These are phyloP conservation scores for Aspergillus leporis DNA, from an alignment of 495 filamentous ascomycete species.

Conservation along the genomic window DNA sequence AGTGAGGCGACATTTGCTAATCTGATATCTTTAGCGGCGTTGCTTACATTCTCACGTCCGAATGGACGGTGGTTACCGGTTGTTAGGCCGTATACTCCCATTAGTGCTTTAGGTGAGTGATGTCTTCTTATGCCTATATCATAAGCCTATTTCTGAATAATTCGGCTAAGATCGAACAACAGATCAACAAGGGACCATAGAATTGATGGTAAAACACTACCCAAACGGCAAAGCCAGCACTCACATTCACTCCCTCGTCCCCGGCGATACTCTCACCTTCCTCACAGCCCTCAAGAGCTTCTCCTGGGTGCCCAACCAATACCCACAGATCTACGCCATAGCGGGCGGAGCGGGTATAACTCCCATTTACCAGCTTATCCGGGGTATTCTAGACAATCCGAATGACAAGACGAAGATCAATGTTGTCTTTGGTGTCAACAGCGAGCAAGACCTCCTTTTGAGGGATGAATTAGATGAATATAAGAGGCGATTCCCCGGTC, in stretches of 20 bases:
- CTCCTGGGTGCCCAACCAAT: slow-evolving; percentile 56
- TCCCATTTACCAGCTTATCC: slow-evolving; percentile 61
- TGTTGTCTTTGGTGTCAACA: slow-evolving; percentile 66
- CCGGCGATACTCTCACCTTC: slow-evolving; percentile 59
- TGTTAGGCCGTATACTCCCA: slow-evolving; percentile 60
- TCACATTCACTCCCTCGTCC: slow-evolving; percentile 60
- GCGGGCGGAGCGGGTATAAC: slow-evolving; percentile 67
- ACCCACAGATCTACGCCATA: slow-evolving; percentile 56
- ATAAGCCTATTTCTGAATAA: background rate
- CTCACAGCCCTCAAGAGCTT: slow-evolving; percentile 50
- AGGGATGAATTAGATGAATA: slow-evolving; percentile 53
- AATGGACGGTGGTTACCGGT: slow-evolving; percentile 53
- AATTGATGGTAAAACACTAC: slow-evolving; percentile 65
- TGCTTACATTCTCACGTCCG: slow-evolving; percentile 56
- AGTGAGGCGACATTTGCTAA: no score
- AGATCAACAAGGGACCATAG: slow-evolving; percentile 56
- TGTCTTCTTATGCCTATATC: background rate
- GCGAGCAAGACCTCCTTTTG: slow-evolving; percentile 61
- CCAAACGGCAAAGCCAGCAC: slow-evolving; percentile 61
- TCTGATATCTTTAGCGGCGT: slow-evolving; percentile 39
- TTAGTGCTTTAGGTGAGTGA: slow-evolving; percentile 50
- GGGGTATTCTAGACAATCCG: slow-evolving; percentile 62
- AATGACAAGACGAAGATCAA: slow-evolving; percentile 62
- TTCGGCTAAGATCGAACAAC: background rate
- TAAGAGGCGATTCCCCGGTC: slow-evolving; percentile 52